Base-by-base conservation (phyloP, 768 basidiomycete genomes). In the Termitomyces sp. region DNA sequence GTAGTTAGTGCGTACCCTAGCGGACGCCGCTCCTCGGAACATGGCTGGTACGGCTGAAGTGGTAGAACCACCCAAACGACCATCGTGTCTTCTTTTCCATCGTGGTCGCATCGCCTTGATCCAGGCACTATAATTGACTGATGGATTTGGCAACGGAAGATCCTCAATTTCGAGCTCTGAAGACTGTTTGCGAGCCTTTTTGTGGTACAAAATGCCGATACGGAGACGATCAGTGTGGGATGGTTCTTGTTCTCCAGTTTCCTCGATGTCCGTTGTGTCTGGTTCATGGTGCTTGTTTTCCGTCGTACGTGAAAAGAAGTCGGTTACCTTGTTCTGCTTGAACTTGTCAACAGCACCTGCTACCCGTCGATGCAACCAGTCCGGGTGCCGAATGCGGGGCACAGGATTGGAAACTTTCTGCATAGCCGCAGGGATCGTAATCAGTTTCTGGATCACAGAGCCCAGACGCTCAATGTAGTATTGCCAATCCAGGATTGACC, bases 401-500 rank as follows among this genome's bases (percentile, higher is more conserved):
- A 98, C 97, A 5, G 97, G 97, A 68, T 99, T 99, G 4, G 92
- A 72, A 49, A 99, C 91, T 65, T 96, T 96, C 70, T 99, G 97
- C 83, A 98, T 90, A 0, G 97, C 97, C 7, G 97, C 97, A 8
- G 97, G 97, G 65, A 99, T 99, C 2, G 97, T 99, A 74, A 99
- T 98, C 55, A 99, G 78, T 66, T 99, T 99, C 73, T 99, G 97
- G 57, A 99, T 95, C 64, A 98, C 97, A 2, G 95, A 97, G 5
- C 97, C 97, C 24, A 99, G 73, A 18, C 97, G 89, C 67, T 98
- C 97, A 65, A 98, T 95, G 75, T 98, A 99, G 72, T 99, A 99
- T 33, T 87, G 84, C 97, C 97, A 99, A 69, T 99, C 97, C 59
- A 99, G 80, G 64, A 99, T 97, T 18, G 90, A 87, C 18, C 97